Evolutionary conservation across 2,329 filamentous ascomycete species (phyloP).

Genomic region (Exophiala phaeomuriformis): DNA sequence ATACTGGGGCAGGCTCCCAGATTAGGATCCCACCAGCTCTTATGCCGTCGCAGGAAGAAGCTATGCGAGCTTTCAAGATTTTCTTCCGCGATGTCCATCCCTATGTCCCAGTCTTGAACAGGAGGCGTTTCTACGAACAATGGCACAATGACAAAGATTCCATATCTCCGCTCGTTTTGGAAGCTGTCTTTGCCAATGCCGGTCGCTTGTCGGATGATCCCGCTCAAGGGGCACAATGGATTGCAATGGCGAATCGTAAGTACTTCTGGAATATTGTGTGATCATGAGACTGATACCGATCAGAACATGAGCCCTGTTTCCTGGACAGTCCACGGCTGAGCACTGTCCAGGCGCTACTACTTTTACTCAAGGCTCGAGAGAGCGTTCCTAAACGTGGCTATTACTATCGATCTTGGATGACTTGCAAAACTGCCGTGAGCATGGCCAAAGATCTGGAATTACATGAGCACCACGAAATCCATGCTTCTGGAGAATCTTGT

Average conservation of each 20-base stretch:
- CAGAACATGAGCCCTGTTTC: constrained; percentile 85
- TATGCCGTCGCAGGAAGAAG: constrained; percentile 82
- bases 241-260: constrained; percentile 78
- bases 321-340: constrained; percentile 86
- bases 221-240: constrained; percentile 81
- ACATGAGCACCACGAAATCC: constrained; percentile 75
- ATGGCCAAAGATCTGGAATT: constrained; percentile 90
- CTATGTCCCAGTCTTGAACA: constrained; percentile 84
- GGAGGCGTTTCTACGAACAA: constrained; percentile 74
- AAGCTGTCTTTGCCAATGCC: constrained; percentile 85
- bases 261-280: neutral
- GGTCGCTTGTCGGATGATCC: constrained; percentile 77
- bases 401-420: constrained; percentile 97
- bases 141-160: constrained; percentile 77
- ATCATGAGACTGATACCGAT: constrained; percentile 25
- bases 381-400: constrained; percentile 89
- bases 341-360: constrained; percentile 81
- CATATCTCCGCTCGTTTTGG: constrained; percentile 81
- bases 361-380: constrained; percentile 84
- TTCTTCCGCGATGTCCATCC: constrained; percentile 89
- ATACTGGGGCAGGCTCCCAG: constrained; percentile 62
- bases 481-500: constrained; percentile 65
- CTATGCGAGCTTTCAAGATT: constrained; percentile 76
- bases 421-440: constrained; percentile 79
- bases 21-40: constrained; percentile 85